These are phyloP conservation scores for Trichosporon sp. DNA, from an alignment of 1,284 basidiomycete genomes.

Conservation along the genomic window DNA sequence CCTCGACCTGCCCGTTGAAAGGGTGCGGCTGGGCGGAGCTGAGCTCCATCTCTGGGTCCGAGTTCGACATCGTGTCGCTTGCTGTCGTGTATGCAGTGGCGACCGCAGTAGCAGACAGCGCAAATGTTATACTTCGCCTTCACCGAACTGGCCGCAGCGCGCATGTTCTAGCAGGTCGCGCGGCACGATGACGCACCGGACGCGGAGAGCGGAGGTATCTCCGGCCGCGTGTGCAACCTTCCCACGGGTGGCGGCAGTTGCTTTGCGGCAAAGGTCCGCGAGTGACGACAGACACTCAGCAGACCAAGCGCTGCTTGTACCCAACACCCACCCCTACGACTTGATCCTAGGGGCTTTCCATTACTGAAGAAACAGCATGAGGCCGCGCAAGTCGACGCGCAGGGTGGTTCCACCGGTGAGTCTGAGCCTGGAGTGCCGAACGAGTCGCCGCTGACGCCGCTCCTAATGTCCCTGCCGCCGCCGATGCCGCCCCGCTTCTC, in stretches of 20 bases:
- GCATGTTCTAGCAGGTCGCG: neutral
- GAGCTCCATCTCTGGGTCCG: slow-evolving; percentile 2
- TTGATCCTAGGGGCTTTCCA: neutral
- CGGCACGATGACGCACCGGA: neutral
- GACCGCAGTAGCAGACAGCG: neutral
- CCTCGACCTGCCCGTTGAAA: slow-evolving; percentile 1
- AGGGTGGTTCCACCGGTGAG: slow-evolving; percentile 35
- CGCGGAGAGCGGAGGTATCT: neutral
- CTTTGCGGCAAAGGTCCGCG: neutral
- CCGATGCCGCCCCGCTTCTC: neutral
- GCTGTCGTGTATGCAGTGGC: neutral
- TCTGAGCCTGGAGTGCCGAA: neutral
- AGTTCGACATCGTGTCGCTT: neutral
- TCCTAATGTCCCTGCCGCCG: neutral
- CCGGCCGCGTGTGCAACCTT: neutral
- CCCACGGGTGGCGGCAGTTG: neutral
- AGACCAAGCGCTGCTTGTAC: neutral
- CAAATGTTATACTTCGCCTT: neutral
- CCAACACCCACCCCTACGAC: neutral
- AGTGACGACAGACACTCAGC: neutral
- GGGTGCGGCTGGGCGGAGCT: slow-evolving; percentile 3
- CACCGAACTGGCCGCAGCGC: neutral
- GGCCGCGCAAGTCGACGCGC: slow-evolving; percentile 39
- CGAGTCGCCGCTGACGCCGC: slow-evolving; percentile 2
- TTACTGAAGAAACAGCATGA: slow-evolving; percentile 26